Evolutionary conservation across 2,329 filamentous ascomycete genomes (phyloP).

Genomic region (Polytolypa hystricis): DNA sequence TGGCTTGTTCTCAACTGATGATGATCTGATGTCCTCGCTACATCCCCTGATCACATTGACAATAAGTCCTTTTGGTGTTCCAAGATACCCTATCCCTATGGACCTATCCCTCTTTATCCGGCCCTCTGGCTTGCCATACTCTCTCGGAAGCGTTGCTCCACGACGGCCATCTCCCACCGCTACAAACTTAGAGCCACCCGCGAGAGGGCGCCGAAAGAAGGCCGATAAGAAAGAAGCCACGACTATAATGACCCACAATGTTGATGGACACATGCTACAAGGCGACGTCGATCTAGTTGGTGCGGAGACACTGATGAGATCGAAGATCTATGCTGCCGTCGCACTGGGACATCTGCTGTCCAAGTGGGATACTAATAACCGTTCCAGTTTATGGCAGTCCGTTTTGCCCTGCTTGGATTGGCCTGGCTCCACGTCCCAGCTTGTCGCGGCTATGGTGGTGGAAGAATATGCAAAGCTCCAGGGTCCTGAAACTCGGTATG

Average conservation of each 20-base stretch:
- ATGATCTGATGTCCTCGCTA: constrained; percentile 64
- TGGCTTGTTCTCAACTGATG: constrained; percentile 52
- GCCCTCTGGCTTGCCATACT: constrained; percentile 78
- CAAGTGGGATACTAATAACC: constrained; percentile 51
- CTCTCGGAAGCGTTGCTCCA: constrained; percentile 30
- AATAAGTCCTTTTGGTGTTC: constrained; percentile 83
- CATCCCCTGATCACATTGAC: constrained; percentile 74
- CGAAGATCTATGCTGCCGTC: constrained; percentile 73
- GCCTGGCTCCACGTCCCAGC: constrained; percentile 71
- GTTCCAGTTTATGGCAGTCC: constrained; percentile 48
- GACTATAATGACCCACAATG: constrained; percentile 68
- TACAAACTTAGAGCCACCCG: constrained; percentile 38
- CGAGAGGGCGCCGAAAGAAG: constrained; percentile 68
- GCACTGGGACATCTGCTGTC: constrained; percentile 80
- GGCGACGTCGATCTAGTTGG: constrained; percentile 93
- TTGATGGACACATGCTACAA: constrained; percentile 95
- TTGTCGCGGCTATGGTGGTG: constrained; percentile 70
- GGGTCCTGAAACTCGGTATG: constrained; percentile 24
- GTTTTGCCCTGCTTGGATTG: constrained; percentile 60
- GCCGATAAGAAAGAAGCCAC: constrained; percentile 71
- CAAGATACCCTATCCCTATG: constrained; percentile 85
- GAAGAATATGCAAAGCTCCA: constrained; percentile 69
- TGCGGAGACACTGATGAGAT: constrained; percentile 75
- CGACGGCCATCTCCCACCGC: constrained; percentile 31
- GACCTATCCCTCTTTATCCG: constrained; percentile 81